phyloP scores from a whole-genome alignment of 805 yeast species.

The Millerozyma acaciae region DNA sequence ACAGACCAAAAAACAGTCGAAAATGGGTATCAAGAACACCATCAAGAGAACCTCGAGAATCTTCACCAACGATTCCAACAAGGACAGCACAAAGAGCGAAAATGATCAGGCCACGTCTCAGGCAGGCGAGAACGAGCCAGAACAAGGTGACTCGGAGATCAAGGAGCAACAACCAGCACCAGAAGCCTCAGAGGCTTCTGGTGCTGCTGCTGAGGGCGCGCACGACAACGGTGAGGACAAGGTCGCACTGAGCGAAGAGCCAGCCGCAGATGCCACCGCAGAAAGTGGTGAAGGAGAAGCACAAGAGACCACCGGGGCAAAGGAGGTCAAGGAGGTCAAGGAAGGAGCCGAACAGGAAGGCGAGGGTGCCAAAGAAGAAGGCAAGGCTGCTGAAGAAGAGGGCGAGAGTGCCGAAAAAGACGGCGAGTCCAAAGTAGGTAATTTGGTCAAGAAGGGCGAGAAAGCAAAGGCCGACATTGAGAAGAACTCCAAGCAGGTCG shows the following conservation, averaged over 20 bases:
- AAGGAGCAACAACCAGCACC: too few relatives aligned
- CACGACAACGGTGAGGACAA: constrained; percentile 1
- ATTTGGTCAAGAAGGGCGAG: constrained; percentile 8
- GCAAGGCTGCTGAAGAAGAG: constrained; percentile 5
- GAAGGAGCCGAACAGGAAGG: constrained; percentile 7
- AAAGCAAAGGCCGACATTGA: constrained; percentile 28
- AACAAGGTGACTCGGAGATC: too few relatives aligned
- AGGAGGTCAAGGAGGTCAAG: constrained; percentile 7
- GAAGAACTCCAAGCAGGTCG: constrained; percentile 22
- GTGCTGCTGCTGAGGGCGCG: constrained; percentile 2
- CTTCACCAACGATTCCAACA: constrained; percentile 24
- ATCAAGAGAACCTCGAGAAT: constrained; percentile 37
- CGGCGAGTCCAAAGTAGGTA: constrained; percentile 2
- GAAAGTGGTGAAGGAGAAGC: constrained; percentile 8
- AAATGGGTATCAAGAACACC: constrained; percentile 36
- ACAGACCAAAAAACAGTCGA: constrained; percentile 4
- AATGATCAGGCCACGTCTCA: too few relatives aligned
- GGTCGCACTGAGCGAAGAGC: constrained; percentile 3
- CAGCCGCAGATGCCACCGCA: constrained; percentile 7
- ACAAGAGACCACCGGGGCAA: constrained; percentile 7
- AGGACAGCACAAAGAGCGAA: constrained; percentile 2
- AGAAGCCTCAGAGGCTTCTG: not conserved
- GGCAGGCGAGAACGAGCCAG: too few relatives aligned
- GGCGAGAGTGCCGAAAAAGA: constrained; percentile 5
- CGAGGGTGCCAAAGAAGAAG: constrained; percentile 8